A percentile compares a stretch with the other conserved stretches of the same genome.
Evolutionary conservation across 2,329 filamentous ascomycete species (phyloP).

Genomic region (Dendrostoma leiphaemia): DNA sequence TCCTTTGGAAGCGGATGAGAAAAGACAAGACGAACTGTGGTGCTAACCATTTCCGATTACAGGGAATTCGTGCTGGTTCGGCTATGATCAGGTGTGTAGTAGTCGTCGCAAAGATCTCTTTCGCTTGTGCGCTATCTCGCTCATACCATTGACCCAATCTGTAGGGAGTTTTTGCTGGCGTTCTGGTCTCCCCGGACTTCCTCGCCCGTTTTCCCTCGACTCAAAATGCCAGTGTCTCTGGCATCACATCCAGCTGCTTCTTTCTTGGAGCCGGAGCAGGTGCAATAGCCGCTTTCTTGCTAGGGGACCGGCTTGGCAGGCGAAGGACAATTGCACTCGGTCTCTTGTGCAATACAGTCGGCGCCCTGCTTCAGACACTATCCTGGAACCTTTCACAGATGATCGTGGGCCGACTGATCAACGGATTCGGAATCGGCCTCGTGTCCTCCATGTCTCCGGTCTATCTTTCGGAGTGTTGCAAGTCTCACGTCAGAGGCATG

Average conservation of each 20-base stretch:
- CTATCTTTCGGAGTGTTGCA: slow-evolving; percentile 32
- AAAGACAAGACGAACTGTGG: background rate
- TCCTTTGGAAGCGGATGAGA: background rate
- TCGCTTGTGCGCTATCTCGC: background rate
- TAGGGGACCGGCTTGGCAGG: slow-evolving; percentile 33
- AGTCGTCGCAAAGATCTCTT: background rate
- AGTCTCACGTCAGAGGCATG: slow-evolving; percentile 37
- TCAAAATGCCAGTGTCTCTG: slow-evolving; percentile 37
- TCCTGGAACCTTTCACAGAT: slow-evolving; percentile 38
- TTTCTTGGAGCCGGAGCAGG: slow-evolving; percentile 34
- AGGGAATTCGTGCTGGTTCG: slow-evolving; percentile 20
- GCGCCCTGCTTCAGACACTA: slow-evolving; percentile 32
- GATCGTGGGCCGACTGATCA: slow-evolving; percentile 39
- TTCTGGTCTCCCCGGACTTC: slow-evolving; percentile 39
- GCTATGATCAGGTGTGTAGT: slow-evolving; percentile 20
- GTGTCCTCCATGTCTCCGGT: slow-evolving; percentile 34
- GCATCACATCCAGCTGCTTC: slow-evolving; percentile 43
- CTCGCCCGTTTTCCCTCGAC: slow-evolving; percentile 36
- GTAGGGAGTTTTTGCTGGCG: slow-evolving; percentile 43
- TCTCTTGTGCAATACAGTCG: slow-evolving; percentile 31
- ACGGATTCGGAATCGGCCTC: slow-evolving; percentile 36
- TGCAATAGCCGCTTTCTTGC: slow-evolving; percentile 27
- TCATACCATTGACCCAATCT: no score
- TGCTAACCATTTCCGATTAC: background rate
- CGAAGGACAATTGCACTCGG: slow-evolving; percentile 31